These are phyloP conservation scores for Begonia masoniana DNA, from an alignment of 306 rosid species.

Conservation along the genomic window DNA sequence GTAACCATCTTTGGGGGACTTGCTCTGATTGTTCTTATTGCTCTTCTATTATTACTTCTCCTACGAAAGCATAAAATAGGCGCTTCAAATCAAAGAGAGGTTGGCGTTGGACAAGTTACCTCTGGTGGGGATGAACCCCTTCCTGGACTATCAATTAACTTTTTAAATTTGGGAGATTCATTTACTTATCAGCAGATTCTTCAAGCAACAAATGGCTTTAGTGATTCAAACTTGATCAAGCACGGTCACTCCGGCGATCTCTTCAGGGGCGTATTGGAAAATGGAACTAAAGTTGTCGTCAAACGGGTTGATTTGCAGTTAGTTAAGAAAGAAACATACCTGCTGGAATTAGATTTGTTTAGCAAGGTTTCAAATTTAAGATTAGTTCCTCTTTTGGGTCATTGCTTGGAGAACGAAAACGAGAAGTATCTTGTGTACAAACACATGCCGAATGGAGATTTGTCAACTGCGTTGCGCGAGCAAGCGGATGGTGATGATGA, in stretches of 20 bases:
- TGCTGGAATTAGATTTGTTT: conserved; percentile 64
- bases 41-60: conserved; percentile 17
- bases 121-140: conserved; percentile 33
- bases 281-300: conserved; percentile 52
- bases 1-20: conserved; percentile 67
- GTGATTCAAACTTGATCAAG: conserved; percentile 52
- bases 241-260: conserved; percentile 79
- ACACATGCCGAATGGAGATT: conserved; percentile 68
- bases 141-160: conserved; percentile 33
- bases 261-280: conserved; percentile 61
- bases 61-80: conserved; percentile 29
- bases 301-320: conserved; percentile 48
- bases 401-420: conserved; percentile 71
- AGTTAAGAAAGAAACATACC: conserved; percentile 43
- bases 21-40: conserved; percentile 43
- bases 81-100: conserved; percentile 32
- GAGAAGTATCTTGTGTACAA: conserved; percentile 82
- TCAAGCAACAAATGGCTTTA: conserved; percentile 64
- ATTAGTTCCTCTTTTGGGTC: conserved; percentile 77
- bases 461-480: conserved; percentile 55
- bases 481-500: conserved; percentile 40
- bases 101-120: conserved; percentile 48
- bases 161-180: conserved; percentile 49
- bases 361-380: conserved; percentile 51
- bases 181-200: conserved; percentile 77